phyloP scores from a whole-genome alignment of 2,329 filamentous ascomycete species.

The Leptosphaerulina australis region DNA sequence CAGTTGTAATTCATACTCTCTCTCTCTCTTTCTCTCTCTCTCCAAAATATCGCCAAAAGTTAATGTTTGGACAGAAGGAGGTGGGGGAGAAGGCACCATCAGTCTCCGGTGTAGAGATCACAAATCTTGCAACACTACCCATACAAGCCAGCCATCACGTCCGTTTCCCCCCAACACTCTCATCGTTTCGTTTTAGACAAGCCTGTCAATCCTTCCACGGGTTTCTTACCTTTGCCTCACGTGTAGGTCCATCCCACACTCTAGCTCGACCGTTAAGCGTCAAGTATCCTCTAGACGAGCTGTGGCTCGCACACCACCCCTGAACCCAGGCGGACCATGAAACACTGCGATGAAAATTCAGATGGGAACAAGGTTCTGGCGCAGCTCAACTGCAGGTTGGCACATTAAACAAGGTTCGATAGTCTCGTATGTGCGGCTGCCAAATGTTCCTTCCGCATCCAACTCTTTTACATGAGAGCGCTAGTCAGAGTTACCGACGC shows the following conservation, averaged over 20 bases:
- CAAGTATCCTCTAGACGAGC: conserved; percentile 9
- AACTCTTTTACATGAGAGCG: not conserved
- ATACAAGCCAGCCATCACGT: conserved; percentile 1
- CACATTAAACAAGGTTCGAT: conserved; percentile 3
- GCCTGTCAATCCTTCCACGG: conserved; percentile 1
- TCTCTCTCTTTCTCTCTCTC: not conserved
- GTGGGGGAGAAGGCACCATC: not conserved
- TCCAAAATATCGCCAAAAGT: no score
- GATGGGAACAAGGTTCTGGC: no score
- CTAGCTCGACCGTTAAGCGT: conserved; percentile 7
- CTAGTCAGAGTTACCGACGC: conserved; percentile 9
- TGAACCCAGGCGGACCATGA: conserved; percentile 7
- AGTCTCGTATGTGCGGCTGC: conserved; percentile 3
- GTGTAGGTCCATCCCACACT: no score
- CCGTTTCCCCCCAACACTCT: not conserved
- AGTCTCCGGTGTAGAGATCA: conserved; percentile 1
- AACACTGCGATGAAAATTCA: no score
- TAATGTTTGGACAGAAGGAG: no score
- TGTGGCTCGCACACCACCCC: not conserved
- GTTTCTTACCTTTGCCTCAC: no score
- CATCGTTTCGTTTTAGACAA: conserved; percentile 13
- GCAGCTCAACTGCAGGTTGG: no score
- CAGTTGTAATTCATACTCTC: not conserved
- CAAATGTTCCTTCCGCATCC: conserved; percentile 6
- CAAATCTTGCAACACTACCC: conserved; percentile 17